Base-by-base conservation (phyloP, 192 early-diverging fungal genomes). In the Umbelopsis vinacea region DNA sequence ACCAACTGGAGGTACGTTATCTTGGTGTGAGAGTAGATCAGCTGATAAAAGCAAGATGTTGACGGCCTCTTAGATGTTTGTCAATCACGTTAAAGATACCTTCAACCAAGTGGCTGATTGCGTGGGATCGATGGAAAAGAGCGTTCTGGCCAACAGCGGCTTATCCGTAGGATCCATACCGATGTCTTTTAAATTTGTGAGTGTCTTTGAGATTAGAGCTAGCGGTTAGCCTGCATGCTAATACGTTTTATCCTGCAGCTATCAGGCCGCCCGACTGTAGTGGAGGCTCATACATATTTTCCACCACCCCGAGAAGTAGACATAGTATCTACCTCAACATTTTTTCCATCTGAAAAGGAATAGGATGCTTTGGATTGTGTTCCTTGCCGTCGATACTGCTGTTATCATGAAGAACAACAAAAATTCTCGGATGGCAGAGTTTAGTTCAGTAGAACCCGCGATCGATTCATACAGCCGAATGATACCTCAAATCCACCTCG, bases 141-240 rank as follows among this genome's bases (percentile, higher is more conserved):
- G 57, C 33, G 57, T 63, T n/a, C 33, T 63, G 57, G 26, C 57
- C 14, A 63, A 26, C 33, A 63, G 57, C 15, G 57, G 57, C 14
- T 37, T 63, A 37, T 37, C 57, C 2, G 33, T 63, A 14, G 57
- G 57, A 63, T 35, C 57, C 23, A 63, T 63, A n/a, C 57, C 57
- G 5, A 63, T 63, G 57, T 63, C 57, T 6, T 63, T 63, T 14
- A 63, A 63, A 37, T 63, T 63, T n/a, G 57, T 63, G 26, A 63
- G 57, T 19, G 29, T 17, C 33, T 12, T n/a, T 37, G 11, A 4
- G 3, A n/a, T 37, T 15, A 19, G 48, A 21, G 48, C 48, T 17
- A 17, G 15, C 6, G 2, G 29, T n/a, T 6, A 19, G 14, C 15
- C 6, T 15, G 4, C 57, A 38, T 63, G 17, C 24, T n/a, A 38